Conservation (phyloP, 148 eudicot genomes). For the Arctostaphylos glauca region DNA sequence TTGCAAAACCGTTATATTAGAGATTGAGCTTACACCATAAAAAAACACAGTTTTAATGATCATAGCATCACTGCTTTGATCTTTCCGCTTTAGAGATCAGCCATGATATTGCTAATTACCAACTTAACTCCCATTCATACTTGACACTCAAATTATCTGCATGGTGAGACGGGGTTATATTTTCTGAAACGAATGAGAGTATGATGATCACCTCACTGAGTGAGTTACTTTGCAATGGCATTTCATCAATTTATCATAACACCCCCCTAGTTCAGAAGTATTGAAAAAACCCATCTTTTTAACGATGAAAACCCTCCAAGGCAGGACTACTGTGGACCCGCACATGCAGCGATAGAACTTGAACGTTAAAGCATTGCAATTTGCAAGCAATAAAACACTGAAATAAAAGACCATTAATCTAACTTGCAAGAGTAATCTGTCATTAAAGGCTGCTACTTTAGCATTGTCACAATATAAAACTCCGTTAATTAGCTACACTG, state of each 20-base stretch:
- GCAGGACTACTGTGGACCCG: too few relatives aligned
- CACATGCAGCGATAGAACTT: too few relatives aligned
- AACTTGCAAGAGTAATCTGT: not conserved
- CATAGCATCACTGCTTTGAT: not conserved
- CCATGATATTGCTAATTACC: not conserved
- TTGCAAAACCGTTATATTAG: not conserved
- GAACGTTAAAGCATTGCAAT: not conserved
- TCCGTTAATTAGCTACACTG: not conserved
- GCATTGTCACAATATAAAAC: not conserved
- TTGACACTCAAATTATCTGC: not conserved
- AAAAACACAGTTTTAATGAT: not conserved
- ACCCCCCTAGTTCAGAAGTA: not conserved
- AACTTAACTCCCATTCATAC: conserved; percentile 2
- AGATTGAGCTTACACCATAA: not conserved
- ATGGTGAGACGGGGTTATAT: not conserved
- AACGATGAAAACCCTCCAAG: too few relatives aligned
- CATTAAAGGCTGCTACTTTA: not conserved
- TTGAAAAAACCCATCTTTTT: too few relatives aligned
- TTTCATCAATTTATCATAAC: not conserved
- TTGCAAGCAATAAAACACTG: too few relatives aligned
- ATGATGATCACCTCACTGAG: not conserved
- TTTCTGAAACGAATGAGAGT: not conserved
- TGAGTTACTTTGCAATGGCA: not conserved
- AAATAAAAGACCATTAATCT: too few relatives aligned
- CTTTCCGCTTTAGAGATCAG: not conserved